Percentiles rank a stretch among this genome's conserved stretches.
These are phyloP conservation scores for Arbutus unedo DNA, from an alignment of 148 eudicot species.

Conservation along the genomic window DNA sequence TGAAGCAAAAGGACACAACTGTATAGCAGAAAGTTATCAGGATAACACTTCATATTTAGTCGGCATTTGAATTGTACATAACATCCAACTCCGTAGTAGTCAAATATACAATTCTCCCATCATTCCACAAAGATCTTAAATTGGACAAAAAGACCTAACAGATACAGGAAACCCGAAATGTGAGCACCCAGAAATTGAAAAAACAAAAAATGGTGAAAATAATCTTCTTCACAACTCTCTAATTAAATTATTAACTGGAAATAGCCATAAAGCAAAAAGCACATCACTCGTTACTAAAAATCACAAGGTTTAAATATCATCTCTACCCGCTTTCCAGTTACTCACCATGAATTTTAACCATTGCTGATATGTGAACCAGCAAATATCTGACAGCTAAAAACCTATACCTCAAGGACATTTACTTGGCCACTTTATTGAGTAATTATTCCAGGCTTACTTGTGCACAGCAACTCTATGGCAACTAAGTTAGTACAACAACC, in stretches of 20 bases:
- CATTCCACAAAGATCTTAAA: not conserved
- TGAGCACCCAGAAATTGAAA: not conserved
- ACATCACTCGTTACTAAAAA: not conserved
- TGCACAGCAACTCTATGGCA: not conserved
- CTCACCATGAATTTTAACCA: not conserved
- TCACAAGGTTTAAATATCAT: not conserved
- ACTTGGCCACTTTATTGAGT: not conserved
- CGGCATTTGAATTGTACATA: not conserved
- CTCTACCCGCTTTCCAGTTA: not conserved
- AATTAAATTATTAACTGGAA: not conserved
- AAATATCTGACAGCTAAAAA: not conserved
- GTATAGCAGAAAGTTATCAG: not conserved
- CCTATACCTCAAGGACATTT: not conserved
- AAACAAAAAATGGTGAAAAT: not conserved
- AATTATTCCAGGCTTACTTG: not conserved
- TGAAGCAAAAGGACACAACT: not conserved
- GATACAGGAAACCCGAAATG: not conserved
- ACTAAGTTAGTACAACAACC: not conserved
- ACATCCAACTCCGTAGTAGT: not conserved
- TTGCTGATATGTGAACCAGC: not conserved
- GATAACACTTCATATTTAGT: not conserved
- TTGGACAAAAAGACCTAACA: not conserved
- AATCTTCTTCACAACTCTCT: not conserved
- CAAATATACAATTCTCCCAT: not conserved
- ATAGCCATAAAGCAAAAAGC: not conserved